Evolutionary conservation across 2,329 filamentous ascomycete species (phyloP), one percentile per base, ranked within the genome.

Genomic region (Calycina herbarum): DNA sequence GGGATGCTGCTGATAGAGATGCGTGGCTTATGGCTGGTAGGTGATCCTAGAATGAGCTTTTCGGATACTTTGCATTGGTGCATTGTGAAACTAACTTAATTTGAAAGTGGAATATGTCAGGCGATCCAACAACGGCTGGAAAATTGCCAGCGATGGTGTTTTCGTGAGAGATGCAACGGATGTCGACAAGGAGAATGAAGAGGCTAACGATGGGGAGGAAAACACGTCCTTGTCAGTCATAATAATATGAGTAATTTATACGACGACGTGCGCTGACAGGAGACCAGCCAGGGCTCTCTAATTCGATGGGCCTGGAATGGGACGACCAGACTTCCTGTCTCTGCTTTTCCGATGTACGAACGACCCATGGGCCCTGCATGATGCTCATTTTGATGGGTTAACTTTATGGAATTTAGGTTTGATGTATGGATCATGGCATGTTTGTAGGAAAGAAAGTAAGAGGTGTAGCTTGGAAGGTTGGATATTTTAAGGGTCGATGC

Each of bases 1-100:
- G 82, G 31, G 83, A 85, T 66, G 74, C 77, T 0, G 78, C 78
- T 0, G 79, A 83, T 66, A 73, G 71, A 45, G 80, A 81, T 63
- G 78, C 78, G 2, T 85, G 83, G 83, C 75, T 78, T 0, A 77
- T 81, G 77, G 78, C 78, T 0, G 62, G 65, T 62, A 66, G 38
- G 64, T 57, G 13, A 57, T 17, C 27, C 33, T 33, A 15, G 13
- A 17, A 27, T 61, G 24, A 15, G 11, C 17, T 31, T 13, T 27
- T n/a, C 42, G 20, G 10, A 27, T 4, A 8, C 20, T 51, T 24
- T 11, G n/a, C n/a, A 20, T 24, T 20, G 20, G 45, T 24, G 45
- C n/a, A 51, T 24, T 10, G 10, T 15, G 45, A 24, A 35, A 42
- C 64, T 66, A 51, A 66, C 33, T 13, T 45, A 7, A 15, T 20